Evolutionary conservation across 2,329 filamentous ascomycete genomes (phyloP).

Genomic region (Sclerotinia borealis): DNA sequence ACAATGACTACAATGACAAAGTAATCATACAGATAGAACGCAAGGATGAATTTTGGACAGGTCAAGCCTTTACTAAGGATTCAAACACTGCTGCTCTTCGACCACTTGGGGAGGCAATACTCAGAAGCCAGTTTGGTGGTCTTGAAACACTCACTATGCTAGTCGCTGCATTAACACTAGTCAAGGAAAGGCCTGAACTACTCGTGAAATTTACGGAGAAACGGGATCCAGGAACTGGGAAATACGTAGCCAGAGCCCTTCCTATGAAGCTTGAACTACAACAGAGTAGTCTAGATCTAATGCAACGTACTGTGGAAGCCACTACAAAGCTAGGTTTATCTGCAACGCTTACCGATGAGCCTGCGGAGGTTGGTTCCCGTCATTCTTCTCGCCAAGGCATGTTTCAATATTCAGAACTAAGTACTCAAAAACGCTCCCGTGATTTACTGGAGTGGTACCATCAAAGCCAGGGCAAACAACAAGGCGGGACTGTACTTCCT

Average conservation of each 20-base stretch:
- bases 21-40: not conserved
- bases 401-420: not conserved
- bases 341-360: not conserved
- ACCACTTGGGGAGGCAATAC: not conserved
- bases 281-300: conserved; percentile 1
- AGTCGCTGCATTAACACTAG: not conserved
- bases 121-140: not conserved
- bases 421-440: not conserved
- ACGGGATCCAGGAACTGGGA: not conserved
- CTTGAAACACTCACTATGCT: not conserved
- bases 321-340: not conserved
- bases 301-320: not conserved
- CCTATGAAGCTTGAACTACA: not conserved
- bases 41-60: not conserved
- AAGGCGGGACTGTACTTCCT: conserved; percentile 46
- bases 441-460: not conserved
- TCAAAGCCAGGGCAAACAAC: not conserved
- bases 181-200: not conserved
- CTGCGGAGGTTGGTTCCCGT: not conserved
- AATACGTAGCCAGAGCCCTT: not conserved
- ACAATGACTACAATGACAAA: conserved; percentile 4
- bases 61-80: not conserved
- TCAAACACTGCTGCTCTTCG: not conserved
- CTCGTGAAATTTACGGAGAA: not conserved
- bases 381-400: not conserved